Evolutionary conservation across 805 yeast genomes (phyloP), one percentile per base, ranked within the genome.

Genomic region (Starmerella ratchasimensis): DNA sequence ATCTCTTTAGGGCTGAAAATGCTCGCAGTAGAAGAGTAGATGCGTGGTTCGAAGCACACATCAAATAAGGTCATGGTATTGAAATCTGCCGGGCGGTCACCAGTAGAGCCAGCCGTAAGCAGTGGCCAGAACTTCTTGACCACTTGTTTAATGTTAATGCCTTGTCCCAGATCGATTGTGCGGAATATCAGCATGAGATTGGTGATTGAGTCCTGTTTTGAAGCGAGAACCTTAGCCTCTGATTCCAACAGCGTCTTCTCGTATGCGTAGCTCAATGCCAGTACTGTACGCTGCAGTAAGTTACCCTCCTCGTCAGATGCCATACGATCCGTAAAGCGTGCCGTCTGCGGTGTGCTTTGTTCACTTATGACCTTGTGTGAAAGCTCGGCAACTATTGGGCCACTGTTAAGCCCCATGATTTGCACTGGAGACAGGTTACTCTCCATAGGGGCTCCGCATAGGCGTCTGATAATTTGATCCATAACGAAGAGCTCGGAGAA

Each of bases 401-500:
- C 35, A 15, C 39, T 30, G 14, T 25, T 17, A 9, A 45, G 30
- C 3, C 33, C 42, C 17, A 34, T n/a, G 11, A 45, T n/a, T 16
- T 45, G 48, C 23, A 30, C 31, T 1, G 39, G 22, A 3, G 46
- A 43, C 15, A 45, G 16, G 28, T 40, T 45, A 6, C 39, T 5
- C 20, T 16, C 32, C 6, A 13, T 9, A 3, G 48, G 48, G 8
- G 37, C 14, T 1, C 48, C 48, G 9, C 39, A 21, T n/a, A 45
- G 43, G 20, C 40, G 13, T 21, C 38, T n/a, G 5, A 40, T 14
- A 13, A 45, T 29, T 27, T 38, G 41, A 5, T 34, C 47, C 6
- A 45, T 14, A 2, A 45, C 43, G 7, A 30, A 32, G 5, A 44
- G 16, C 27, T 33, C 35, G 10, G 41, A 31, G 25, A 21, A 39